phyloP scores from a whole-genome alignment of 1,284 basidiomycete genomes.

The Cutaneotrichosporon arboriforme region DNA sequence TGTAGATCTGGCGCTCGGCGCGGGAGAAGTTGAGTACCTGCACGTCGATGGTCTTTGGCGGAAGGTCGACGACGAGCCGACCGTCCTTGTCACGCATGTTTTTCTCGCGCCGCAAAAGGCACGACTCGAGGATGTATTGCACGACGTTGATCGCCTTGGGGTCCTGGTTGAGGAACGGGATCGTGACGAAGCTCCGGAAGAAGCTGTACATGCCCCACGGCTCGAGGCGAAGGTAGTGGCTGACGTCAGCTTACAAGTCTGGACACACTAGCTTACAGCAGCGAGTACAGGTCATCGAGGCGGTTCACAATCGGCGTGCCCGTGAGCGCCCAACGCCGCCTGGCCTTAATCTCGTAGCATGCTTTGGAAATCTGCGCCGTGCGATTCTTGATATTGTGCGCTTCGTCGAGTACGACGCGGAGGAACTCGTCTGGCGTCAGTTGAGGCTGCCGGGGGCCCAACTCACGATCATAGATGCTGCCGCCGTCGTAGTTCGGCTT shows the following conservation, averaged over 20 bases:
- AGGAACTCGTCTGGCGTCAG: slow-evolving; percentile 37
- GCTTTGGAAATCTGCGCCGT: slow-evolving; percentile 85
- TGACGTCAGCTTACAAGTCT: slow-evolving; percentile 32
- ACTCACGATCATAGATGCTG: slow-evolving; percentile 64
- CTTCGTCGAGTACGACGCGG: slow-evolving; percentile 63
- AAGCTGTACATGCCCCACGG: slow-evolving; percentile 88
- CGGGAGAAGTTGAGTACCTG: slow-evolving; percentile 70
- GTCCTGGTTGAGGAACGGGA: slow-evolving; percentile 80
- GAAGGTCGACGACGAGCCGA: slow-evolving; percentile 80
- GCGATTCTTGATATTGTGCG: slow-evolving; percentile 91
- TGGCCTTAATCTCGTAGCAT: slow-evolving; percentile 73
- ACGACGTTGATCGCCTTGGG: slow-evolving; percentile 87
- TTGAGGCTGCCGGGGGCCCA: not conserved
- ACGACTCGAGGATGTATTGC: slow-evolving; percentile 82
- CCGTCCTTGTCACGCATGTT: slow-evolving; percentile 85
- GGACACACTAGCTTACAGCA: slow-evolving; percentile 56
- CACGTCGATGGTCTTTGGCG: slow-evolving; percentile 70
- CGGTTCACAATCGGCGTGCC: slow-evolving; percentile 95
- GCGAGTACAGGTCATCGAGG: slow-evolving; percentile 84
- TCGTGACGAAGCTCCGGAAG: slow-evolving; percentile 81
- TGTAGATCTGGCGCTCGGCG: slow-evolving; percentile 73
- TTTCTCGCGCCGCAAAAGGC: slow-evolving; percentile 89
- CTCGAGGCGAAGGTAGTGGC: slow-evolving; percentile 80
- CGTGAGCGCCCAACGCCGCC: slow-evolving; percentile 85
- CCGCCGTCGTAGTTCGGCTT: slow-evolving; percentile 53